phyloP scores from a whole-genome alignment of 768 basidiomycete genomes.

The Suillus subluteus region DNA sequence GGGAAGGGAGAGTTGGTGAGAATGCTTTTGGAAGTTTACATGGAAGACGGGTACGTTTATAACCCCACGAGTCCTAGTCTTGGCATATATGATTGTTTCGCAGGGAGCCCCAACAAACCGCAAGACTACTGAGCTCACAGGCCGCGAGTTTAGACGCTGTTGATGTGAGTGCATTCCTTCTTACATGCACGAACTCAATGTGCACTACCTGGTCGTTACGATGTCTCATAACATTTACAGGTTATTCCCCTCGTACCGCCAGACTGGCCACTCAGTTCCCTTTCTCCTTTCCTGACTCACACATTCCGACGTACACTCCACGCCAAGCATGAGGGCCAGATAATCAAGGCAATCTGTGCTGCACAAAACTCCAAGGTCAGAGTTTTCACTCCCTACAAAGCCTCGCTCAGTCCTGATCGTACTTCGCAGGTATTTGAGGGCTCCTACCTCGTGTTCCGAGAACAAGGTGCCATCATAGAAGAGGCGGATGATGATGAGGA shows the following conservation, averaged over 20 bases:
- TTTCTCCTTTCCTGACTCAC: conserved; percentile 79
- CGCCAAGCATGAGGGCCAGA: conserved; percentile 65
- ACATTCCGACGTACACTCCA: conserved; percentile 81
- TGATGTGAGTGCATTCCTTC: conserved; percentile 56
- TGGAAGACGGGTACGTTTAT: conserved; percentile 66
- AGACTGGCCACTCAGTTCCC: conserved; percentile 71
- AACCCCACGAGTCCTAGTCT: neutral
- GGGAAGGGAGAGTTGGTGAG: conserved; percentile 63
- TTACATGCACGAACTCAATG: neutral
- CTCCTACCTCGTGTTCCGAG: conserved; percentile 58
- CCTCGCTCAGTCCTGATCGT: neutral
- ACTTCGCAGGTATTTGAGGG: conserved; percentile 54
- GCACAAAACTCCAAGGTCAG: conserved; percentile 77
- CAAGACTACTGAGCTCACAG: conserved; percentile 77
- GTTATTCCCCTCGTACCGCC: conserved; percentile 69
- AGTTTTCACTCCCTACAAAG: conserved; percentile 9
- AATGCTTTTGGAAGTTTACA: conserved; percentile 80
- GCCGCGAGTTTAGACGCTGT: conserved; percentile 75
- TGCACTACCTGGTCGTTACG: neutral
- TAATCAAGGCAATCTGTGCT: conserved; percentile 76
- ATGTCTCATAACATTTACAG: conserved; percentile 36
- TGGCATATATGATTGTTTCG: conserved; percentile 7
- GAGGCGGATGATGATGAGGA: conserved; percentile 54
- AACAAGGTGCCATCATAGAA: conserved; percentile 70
- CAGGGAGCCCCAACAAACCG: conserved; percentile 62